These are phyloP conservation scores for Daldinia sp. DNA, from an alignment of 2,329 filamentous ascomycete genomes.

Conservation along the genomic window DNA sequence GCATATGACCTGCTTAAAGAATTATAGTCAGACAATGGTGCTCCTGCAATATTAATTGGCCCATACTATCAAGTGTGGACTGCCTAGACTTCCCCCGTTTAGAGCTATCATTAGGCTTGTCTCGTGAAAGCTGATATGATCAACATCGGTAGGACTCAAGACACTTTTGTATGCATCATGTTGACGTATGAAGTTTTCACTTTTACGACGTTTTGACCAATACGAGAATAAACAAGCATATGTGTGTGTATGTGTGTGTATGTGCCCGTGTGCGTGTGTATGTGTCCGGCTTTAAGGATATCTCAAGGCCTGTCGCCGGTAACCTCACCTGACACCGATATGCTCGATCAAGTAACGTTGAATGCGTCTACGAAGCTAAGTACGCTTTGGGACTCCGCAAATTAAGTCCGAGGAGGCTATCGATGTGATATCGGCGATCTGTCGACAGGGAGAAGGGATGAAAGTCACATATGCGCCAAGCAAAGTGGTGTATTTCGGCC, in stretches of 20 bases:
- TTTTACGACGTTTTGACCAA: not conserved
- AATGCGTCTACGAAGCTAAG: not conserved
- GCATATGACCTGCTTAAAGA: not conserved
- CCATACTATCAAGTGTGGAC: not conserved
- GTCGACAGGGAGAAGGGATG: constrained; percentile 4
- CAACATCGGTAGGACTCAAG: not conserved
- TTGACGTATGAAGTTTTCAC: not conserved
- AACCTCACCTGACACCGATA: not conserved
- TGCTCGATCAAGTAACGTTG: not conserved
- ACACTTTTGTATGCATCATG: not conserved
- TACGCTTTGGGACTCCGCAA: constrained; percentile 1
- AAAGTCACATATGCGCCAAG: constrained; percentile 31
- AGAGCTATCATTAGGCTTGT: not conserved
- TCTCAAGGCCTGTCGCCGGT: not conserved
- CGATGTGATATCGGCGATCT: constrained; percentile 8
- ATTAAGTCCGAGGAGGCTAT: constrained; percentile 6
- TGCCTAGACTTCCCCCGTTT: not conserved
- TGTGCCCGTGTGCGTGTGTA: too few relatives aligned
- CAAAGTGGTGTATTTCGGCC: constrained; percentile 15
- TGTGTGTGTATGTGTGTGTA: not conserved
- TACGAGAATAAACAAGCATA: not conserved
- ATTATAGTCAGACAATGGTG: not conserved
- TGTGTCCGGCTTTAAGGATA: not conserved
- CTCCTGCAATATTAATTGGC: constrained; percentile 2
- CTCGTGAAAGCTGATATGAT: not conserved